Percentiles rank a stretch among this genome's conserved stretches.
Conservation (phyloP, 331 rosid genomes). For the Prunus yedoensis region DNA sequence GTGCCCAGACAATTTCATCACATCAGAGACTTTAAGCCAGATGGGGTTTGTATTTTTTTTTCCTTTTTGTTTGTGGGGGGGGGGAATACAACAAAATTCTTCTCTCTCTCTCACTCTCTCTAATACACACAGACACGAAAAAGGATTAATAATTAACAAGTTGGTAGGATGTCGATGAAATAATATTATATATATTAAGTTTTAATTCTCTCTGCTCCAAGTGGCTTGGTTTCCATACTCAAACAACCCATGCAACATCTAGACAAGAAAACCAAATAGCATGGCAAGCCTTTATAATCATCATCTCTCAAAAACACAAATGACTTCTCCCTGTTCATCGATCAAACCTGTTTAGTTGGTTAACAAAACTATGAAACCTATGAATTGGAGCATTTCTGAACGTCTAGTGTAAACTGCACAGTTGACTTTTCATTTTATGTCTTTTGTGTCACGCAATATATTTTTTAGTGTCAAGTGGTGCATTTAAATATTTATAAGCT, state of each 20-base stretch:
- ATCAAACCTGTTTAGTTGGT: constrained; percentile 2
- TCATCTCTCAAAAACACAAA: constrained; percentile 13
- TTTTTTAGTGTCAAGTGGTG: constrained; percentile 3
- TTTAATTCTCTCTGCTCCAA: neutral
- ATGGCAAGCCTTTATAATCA: constrained; percentile 7
- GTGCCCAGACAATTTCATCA: too few relatives aligned
- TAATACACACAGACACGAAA: too few relatives aligned
- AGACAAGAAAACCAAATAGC: constrained; percentile 6
- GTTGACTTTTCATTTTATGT: neutral
- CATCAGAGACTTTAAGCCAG: too few relatives aligned
- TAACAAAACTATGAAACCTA: neutral
- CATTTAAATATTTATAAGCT: neutral
- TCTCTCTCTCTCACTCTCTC: too few relatives aligned
- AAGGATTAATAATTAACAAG: too few relatives aligned
- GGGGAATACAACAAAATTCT: too few relatives aligned
- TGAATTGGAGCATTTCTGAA: constrained; percentile 6
- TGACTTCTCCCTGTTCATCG: neutral
- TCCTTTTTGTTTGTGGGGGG: too few relatives aligned
- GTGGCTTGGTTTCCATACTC: neutral
- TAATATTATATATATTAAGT: neutral
- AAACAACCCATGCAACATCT: constrained; percentile 13
- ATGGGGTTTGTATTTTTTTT: too few relatives aligned
- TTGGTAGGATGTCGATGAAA: too few relatives aligned
- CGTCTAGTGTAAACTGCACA: neutral
- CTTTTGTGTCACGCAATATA: neutral